Evolutionary conservation across 768 basidiomycete genomes (phyloP), one percentile per base, ranked within the genome.

Genomic region (Scleroderma citrinum): DNA sequence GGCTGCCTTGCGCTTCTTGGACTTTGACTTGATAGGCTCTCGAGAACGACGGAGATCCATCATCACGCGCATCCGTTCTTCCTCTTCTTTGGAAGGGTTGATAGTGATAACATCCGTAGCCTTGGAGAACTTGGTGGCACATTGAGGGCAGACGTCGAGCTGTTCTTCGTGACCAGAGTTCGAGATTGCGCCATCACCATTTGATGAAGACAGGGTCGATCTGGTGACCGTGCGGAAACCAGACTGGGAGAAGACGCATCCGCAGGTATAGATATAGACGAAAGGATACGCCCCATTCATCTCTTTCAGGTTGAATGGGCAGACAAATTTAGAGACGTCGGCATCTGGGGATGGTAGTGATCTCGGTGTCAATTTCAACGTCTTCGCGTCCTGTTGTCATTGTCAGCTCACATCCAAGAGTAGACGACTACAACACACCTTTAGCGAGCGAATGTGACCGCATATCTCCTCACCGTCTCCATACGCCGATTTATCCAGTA

Each of bases 381-480:
- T 85, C 65, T 85, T 88, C 19, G 96, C 78, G 58, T 99, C 96
- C 89, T 97, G 47, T 13, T 37, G 44, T 2, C 24, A 36, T 41
- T 16, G 24, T 59, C 2, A 50, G n/a, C n/a, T n/a, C n/a, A n/a
- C n/a, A n/a, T n/a, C n/a, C n/a, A n/a, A n/a, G n/a, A n/a, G n/a
- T n/a, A n/a, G n/a, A n/a, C n/a, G n/a, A n/a, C n/a, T n/a, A n/a
- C n/a, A n/a, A 67, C 82, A 51, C 58, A 93, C 93, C 81, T 95
- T 97, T 37, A 96, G 64, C 16, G 86, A 86, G 50, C 87, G 77
- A 36, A 98, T 83, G 68, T 98, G 91, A 2, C 93, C 88, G 61
- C 94, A 97, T 59, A 96, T 94, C 52, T 81, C 78, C 56, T 87
- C 85, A 0, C 92, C 94, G 55, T 98, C 96, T 6, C 94, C 92